A percentile compares a stretch with the other conserved stretches of the same genome.
These are phyloP conservation scores for Colletotrichum magnum DNA, from an alignment of 2,329 filamentous ascomycete genomes.

Conservation along the genomic window DNA sequence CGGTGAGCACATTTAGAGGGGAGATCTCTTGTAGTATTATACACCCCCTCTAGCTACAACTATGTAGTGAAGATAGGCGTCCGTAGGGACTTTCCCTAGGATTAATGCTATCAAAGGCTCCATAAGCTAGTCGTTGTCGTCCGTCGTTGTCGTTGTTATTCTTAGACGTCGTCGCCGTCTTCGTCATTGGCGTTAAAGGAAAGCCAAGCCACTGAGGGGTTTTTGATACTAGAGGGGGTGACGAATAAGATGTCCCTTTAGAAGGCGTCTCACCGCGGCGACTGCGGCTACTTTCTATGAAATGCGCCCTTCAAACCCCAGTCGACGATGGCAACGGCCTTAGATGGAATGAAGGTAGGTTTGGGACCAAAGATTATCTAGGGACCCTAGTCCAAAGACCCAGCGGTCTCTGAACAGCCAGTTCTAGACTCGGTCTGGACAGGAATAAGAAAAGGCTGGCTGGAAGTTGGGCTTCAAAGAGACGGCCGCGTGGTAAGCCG, in stretches of 20 bases:
- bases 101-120: too few species aligned
- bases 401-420: not conserved
- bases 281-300: not conserved
- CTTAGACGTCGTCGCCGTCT: too few species aligned
- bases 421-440: conserved; percentile 14
- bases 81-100: too few species aligned
- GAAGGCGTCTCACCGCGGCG: conserved; percentile 9
- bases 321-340: conserved; percentile 11
- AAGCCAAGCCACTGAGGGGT: too few species aligned
- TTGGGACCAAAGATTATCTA: not conserved
- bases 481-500: conserved; percentile 7
- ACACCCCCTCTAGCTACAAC: too few species aligned
- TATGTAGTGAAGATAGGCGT: too few species aligned
- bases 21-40: too few species aligned
- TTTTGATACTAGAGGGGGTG: too few species aligned
- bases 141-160: too few species aligned
- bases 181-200: too few species aligned
- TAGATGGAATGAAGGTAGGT: conserved; percentile 25
- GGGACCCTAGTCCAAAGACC: conserved; percentile 14
- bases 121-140: too few species aligned
- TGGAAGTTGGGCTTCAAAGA: conserved; percentile 17
- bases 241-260: not conserved
- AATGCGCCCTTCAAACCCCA: not conserved
- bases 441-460: not conserved
- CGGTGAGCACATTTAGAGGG: conserved; percentile 41